Evolutionary conservation across 169 alveolate species (phyloP), one percentile per base, ranked within the genome.

Genomic region (Plasmodium vinckei): DNA sequence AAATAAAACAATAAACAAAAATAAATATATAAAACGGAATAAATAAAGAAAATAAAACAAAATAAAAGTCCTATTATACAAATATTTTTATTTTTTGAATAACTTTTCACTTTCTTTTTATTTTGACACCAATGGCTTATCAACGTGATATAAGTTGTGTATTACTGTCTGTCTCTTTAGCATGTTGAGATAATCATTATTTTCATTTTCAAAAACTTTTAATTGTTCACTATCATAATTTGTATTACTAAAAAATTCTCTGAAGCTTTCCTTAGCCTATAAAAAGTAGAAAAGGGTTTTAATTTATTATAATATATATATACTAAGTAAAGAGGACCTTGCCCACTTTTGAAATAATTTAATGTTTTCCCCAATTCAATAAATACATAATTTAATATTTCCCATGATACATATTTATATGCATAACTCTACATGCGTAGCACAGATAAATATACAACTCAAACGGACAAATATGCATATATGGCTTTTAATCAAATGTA

Each of bases 71-170:
- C 9, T 27, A 17, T 1, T 5, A 27, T 60, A 39, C 46, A 65
- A 7, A 65, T 65, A n/a, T 39, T 63, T 21, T 9, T 13, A 12
- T 10, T 27, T 33, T 65, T 27, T 19, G 25, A n/a, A 9, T 10
- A 19, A 33, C 42, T 33, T 33, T 33, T 3, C 42, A 33, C 42
- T 33, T 33, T 44, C 5, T 47, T 42, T 67, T 82, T 64, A 86
- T 60, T 86, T 86, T 6, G 27, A n/a, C 27, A 86, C 91, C 65
- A 86, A 63, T 17, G 91, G 91, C 25, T 86, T 86, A 25, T 86
- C 91, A 21, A 86, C 87, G 73, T 86, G 91, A 42, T 86, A 86
- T 44, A 86, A 59, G 65, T 86, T 86, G 44, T 86, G 91, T 19
- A 86, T 72, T 72, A 60, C 64, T 9, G 86, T 86, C 53, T 86